A percentile compares a stretch with the other conserved stretches of the same genome.
Conservation (phyloP, 257 asterid genomes). For the Mentha longifolia region DNA sequence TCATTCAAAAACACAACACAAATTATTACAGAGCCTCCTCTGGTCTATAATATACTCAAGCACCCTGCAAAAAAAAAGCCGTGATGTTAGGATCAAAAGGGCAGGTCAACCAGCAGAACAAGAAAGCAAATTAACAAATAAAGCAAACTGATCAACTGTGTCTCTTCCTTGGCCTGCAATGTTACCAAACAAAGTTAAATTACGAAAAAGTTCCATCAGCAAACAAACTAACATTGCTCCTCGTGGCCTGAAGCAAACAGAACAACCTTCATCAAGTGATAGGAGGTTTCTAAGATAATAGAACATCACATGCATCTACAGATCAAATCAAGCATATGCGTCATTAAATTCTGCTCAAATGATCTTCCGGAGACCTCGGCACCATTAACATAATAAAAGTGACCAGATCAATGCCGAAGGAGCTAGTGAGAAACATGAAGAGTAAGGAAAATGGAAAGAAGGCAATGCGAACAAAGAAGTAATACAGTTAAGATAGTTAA, state of each 20-base stretch:
- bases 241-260: conserved; percentile 18
- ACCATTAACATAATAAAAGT: background rate
- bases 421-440: background rate
- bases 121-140: background rate
- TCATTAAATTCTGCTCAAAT: background rate
- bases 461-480: background rate
- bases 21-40: conserved; percentile 43
- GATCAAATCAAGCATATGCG: background rate
- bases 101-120: conserved; percentile 5
- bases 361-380: background rate
- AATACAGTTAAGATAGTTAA: background rate
- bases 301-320: conserved; percentile 1
- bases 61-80: no score
- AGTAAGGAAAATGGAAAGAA: background rate
- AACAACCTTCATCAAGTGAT: background rate
- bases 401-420: background rate
- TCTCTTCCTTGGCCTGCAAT: conserved; percentile 43
- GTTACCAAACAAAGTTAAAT: conserved; percentile 22
- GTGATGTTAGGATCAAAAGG: conserved; percentile 36
- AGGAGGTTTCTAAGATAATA: conserved; percentile 5
- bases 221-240: conserved; percentile 25
- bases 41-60: conserved; percentile 36
- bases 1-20: conserved; percentile 28
- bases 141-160: conserved; percentile 22
- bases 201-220: conserved; percentile 29